These are phyloP conservation scores for Colletotrichum sp. DNA, from an alignment of 2,329 filamentous ascomycete species.

Conservation along the genomic window DNA sequence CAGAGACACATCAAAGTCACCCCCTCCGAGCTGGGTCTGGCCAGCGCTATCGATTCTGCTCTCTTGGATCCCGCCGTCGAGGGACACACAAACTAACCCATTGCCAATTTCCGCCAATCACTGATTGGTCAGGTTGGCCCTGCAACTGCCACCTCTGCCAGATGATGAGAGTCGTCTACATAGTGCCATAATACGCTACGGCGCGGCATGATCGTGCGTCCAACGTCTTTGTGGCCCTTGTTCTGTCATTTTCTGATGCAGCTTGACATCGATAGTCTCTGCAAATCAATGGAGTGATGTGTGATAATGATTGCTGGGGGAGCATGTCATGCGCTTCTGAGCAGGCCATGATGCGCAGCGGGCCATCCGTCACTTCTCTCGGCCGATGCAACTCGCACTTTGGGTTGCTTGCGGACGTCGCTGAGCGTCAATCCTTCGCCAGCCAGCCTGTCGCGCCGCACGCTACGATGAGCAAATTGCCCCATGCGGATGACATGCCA, in stretches of 20 bases:
- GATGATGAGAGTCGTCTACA: constrained; percentile 5
- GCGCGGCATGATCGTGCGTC: neutral
- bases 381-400: neutral
- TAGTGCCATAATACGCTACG: neutral
- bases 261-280: constrained; percentile 27
- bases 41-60: constrained; percentile 20
- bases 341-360: neutral
- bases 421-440: neutral
- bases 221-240: neutral
- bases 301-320: constrained; percentile 20
- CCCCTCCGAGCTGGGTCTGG: constrained; percentile 12
- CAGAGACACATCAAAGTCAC: neutral
- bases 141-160: neutral
- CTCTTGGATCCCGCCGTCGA: constrained; percentile 3
- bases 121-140: constrained; percentile 10
- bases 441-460: neutral
- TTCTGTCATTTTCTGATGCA: neutral
- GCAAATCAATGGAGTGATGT: constrained; percentile 21
- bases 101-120: constrained; percentile 22
- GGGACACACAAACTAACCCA: neutral
- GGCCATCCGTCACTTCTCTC: neutral
- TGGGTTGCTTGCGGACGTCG: neutral
- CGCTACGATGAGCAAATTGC: constrained; percentile 3
- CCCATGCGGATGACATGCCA: constrained; percentile 13
- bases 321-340: neutral